Percentiles rank a stretch among this genome's conserved stretches.
Conservation (phyloP, 2,329 filamentous ascomycete genomes). For the Talaromyces sp. region DNA sequence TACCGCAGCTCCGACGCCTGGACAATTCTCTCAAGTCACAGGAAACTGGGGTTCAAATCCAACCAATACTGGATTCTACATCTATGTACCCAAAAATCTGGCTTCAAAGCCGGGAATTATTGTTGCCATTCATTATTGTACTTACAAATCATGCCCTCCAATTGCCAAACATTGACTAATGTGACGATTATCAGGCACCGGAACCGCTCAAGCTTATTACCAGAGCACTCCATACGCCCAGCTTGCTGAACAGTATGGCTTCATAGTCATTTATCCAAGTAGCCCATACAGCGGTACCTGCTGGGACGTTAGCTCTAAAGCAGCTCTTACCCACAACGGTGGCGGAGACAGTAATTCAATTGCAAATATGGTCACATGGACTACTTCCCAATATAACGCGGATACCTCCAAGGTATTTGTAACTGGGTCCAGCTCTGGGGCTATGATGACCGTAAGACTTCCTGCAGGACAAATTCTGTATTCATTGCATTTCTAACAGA, state of each 20-base stretch:
- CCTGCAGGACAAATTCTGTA: not conserved
- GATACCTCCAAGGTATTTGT: slow-evolving; percentile 15
- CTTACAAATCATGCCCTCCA: slow-evolving; percentile 12
- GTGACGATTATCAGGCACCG: slow-evolving; percentile 8
- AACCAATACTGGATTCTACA: slow-evolving; percentile 52
- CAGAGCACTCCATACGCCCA: slow-evolving; percentile 52
- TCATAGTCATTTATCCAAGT: slow-evolving; percentile 56
- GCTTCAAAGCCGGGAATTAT: slow-evolving; percentile 50
- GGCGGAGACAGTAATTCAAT: slow-evolving; percentile 42
- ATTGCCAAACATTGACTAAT: not conserved
- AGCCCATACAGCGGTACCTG: slow-evolving; percentile 53
- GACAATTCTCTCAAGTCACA: slow-evolving; percentile 30
- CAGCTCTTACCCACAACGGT: slow-evolving; percentile 32
- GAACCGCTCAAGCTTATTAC: slow-evolving; percentile 40
- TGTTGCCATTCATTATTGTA: slow-evolving; percentile 58
- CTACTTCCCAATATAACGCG: slow-evolving; percentile 8
- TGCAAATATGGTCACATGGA: slow-evolving; percentile 20
- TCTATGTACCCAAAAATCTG: slow-evolving; percentile 49
- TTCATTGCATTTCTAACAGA: slow-evolving; percentile 15
- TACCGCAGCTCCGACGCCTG: slow-evolving; percentile 4
- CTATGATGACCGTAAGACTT: slow-evolving; percentile 13
- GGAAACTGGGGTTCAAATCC: slow-evolving; percentile 46
- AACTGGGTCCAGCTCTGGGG: slow-evolving; percentile 10
- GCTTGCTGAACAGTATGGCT: slow-evolving; percentile 43
- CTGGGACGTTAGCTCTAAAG: slow-evolving; percentile 56